phyloP scores from a whole-genome alignment of 2,329 filamentous ascomycete species.

The Eutypella sp. region DNA sequence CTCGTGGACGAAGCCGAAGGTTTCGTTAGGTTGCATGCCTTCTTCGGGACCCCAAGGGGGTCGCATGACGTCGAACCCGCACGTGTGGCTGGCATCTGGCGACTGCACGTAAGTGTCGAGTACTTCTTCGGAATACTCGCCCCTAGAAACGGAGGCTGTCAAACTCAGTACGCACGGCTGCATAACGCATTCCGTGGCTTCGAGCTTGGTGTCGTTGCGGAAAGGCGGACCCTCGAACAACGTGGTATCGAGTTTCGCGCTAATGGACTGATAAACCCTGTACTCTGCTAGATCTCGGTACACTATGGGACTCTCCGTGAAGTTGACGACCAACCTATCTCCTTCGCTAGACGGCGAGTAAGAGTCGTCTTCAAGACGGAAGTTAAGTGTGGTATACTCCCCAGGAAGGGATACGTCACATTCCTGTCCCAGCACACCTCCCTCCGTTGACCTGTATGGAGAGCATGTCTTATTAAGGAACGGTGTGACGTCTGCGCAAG shows the following conservation, averaged over 20 bases:
- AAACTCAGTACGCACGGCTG: background rate
- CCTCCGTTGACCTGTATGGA: background rate
- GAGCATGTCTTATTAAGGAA: background rate
- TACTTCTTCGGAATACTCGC: background rate
- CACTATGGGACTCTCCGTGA: background rate
- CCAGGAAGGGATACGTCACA: background rate
- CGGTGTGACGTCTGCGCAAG: background rate
- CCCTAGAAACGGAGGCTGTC: background rate
- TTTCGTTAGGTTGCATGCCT: background rate
- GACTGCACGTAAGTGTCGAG: background rate
- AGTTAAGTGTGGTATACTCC: background rate
- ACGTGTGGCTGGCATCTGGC: background rate
- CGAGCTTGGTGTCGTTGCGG: background rate
- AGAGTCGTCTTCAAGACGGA: background rate
- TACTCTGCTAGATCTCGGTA: background rate
- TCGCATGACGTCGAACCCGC: background rate
- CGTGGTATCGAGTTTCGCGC: background rate
- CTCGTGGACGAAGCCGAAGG: background rate
- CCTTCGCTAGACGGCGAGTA: background rate
- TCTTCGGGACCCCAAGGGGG: background rate
- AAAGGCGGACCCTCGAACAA: background rate
- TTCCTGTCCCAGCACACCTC: background rate
- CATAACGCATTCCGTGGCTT: background rate
- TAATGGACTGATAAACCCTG: background rate
- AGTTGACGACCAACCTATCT: background rate